Conservation (phyloP, 495 filamentous ascomycete genomes). For the Podospora fimiseda region DNA sequence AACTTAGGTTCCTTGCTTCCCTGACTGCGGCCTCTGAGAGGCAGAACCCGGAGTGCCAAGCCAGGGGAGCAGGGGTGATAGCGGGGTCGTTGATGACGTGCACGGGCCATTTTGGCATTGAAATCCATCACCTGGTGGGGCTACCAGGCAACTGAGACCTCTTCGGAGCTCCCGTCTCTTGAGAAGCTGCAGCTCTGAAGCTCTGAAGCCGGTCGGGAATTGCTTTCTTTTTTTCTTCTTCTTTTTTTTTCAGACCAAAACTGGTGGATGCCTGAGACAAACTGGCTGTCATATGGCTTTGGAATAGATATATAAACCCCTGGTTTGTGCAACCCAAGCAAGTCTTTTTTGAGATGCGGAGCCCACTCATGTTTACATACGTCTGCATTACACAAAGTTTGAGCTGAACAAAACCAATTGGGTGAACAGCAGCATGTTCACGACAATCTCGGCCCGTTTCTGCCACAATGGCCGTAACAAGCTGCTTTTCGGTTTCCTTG, state of each 20-base stretch:
- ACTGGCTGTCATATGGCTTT: too few relatives aligned
- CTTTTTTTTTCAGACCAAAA: background rate
- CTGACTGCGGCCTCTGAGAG: background rate
- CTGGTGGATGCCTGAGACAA: background rate
- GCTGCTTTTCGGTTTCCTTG: slow-evolving; percentile 3
- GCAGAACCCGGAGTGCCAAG: background rate
- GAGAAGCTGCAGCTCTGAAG: background rate
- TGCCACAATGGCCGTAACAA: slow-evolving; percentile 16
- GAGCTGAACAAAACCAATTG: background rate
- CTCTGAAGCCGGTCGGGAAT: too few relatives aligned
- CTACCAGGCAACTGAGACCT: too few relatives aligned
- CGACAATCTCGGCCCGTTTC: slow-evolving; percentile 1
- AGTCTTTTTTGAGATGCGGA: slow-evolving; percentile 8
- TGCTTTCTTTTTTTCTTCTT: background rate
- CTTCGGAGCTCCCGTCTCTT: too few relatives aligned
- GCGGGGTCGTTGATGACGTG: background rate
- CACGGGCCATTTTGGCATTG: background rate
- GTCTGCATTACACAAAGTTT: background rate
- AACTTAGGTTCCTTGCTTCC: background rate
- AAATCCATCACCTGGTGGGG: background rate
- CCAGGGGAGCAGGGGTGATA: background rate
- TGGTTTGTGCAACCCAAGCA: background rate
- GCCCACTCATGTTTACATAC: background rate
- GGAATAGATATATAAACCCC: background rate
- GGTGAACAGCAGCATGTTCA: slow-evolving; percentile 18